Percentiles rank a stretch among this genome's conserved stretches.
Conservation (phyloP, 2,329 filamentous ascomycete genomes). For the Albophoma yamanashiensis region DNA sequence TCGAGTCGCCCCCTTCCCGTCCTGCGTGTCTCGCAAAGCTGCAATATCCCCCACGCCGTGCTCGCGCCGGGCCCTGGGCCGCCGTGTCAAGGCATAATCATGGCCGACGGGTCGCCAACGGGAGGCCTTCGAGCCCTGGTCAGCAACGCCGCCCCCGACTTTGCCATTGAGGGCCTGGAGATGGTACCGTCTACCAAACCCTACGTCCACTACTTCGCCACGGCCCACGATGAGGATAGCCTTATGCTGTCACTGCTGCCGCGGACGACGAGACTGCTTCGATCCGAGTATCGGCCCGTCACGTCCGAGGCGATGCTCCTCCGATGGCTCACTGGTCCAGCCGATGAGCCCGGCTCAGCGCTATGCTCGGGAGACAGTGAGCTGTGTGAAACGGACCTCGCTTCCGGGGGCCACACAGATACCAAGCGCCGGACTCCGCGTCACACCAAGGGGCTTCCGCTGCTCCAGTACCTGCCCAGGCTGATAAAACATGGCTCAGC, state of each 20-base stretch:
- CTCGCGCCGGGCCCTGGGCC: background rate
- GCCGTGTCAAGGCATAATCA: slow-evolving; percentile 2
- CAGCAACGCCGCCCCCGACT: slow-evolving; percentile 11
- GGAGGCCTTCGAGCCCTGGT: slow-evolving; percentile 14
- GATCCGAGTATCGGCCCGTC: slow-evolving; percentile 33
- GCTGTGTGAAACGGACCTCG: background rate
- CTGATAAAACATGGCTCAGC: slow-evolving; percentile 26
- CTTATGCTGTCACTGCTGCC: slow-evolving; percentile 34
- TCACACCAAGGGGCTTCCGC: background rate
- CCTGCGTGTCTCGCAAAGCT: background rate
- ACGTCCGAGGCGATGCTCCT: slow-evolving; percentile 33
- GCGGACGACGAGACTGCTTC: slow-evolving; percentile 29
- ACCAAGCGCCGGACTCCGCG: background rate
- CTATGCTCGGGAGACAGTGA: background rate
- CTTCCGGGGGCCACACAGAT: background rate
- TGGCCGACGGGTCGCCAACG: slow-evolving; percentile 12
- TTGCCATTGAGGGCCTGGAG: slow-evolving; percentile 14
- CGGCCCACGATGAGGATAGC: slow-evolving; percentile 26
- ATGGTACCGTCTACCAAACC: slow-evolving; percentile 24
- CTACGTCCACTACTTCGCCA: slow-evolving; percentile 31
- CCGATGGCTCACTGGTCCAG: slow-evolving; percentile 26
- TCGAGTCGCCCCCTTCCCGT: background rate
- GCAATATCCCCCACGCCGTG: background rate
- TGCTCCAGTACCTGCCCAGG: slow-evolving; percentile 26
- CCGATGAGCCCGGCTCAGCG: background rate